These are phyloP conservation scores for Wickerhamomyces chaumierensis DNA, from an alignment of 805 yeast genomes.

Conservation along the genomic window DNA sequence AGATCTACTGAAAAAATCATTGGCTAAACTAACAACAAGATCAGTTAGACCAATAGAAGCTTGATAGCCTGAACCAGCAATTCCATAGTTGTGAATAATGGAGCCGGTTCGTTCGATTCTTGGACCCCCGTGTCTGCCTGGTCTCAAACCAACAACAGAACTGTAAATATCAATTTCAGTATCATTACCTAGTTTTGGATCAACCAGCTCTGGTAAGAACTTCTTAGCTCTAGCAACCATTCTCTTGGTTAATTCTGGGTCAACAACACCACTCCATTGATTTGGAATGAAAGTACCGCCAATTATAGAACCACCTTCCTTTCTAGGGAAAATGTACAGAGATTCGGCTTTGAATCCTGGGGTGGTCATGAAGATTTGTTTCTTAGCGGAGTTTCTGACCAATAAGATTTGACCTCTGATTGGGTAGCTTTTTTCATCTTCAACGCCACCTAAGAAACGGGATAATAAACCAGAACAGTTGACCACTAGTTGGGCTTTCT, in stretches of 20 bases:
- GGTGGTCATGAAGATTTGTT: conserved; percentile 21
- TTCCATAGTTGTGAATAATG: too few species aligned
- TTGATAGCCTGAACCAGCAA: too few species aligned
- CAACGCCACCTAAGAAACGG: conserved; percentile 28
- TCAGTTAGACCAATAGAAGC: too few species aligned
- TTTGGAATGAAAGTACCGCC: conserved; percentile 33
- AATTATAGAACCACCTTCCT: conserved; percentile 52
- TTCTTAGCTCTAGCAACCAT: conserved; percentile 16
- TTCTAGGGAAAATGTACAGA: conserved; percentile 48
- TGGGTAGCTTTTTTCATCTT: conserved; percentile 30
- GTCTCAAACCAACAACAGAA: too few species aligned
- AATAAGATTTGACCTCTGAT: conserved; percentile 45
- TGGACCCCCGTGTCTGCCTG: too few species aligned
- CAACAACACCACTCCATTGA: conserved; percentile 20
- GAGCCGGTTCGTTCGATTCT: too few species aligned
- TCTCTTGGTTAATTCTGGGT: conserved; percentile 32
- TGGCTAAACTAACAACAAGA: too few species aligned
- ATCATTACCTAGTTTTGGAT: conserved; percentile 4
- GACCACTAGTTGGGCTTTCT: conserved; percentile 34
- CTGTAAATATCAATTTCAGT: too few species aligned
- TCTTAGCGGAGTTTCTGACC: conserved; percentile 3
- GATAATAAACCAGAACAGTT: conserved; percentile 46
- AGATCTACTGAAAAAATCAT: too few species aligned
- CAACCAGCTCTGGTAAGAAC: conserved; percentile 2
- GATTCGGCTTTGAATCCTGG: conserved; percentile 26